Conservation (phyloP, 2,329 filamentous ascomycete genomes). For the Herpotrichia juniperi region DNA sequence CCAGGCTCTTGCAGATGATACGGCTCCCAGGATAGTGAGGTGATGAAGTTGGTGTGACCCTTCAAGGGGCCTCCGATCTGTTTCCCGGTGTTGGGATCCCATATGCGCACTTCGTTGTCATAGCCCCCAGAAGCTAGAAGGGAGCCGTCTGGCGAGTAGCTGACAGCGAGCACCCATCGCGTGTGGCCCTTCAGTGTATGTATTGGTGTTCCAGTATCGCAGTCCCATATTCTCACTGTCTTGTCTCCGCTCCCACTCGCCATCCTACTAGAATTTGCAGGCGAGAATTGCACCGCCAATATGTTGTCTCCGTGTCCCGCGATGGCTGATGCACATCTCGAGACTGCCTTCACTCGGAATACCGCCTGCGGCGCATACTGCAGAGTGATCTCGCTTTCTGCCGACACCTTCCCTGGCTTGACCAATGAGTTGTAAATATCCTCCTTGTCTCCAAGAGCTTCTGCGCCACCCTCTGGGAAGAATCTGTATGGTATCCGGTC, state of each 20-base stretch:
- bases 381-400: conserved; percentile 67
- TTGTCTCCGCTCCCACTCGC: conserved; percentile 91
- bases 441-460: conserved; percentile 53
- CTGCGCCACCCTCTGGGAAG: conserved; percentile 57
- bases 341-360: conserved; percentile 90
- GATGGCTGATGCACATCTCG: conserved; percentile 85
- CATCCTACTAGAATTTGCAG: conserved; percentile 74
- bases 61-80: conserved; percentile 73
- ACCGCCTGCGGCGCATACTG: conserved; percentile 84
- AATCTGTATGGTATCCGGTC: conserved; percentile 72
- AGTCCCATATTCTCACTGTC: conserved; percentile 92
- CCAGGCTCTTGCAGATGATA: conserved; percentile 80
- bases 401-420: conserved; percentile 52
- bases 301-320: conserved; percentile 93
- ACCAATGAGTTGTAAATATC: conserved; percentile 51
- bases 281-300: conserved; percentile 83
- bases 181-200: conserved; percentile 86
- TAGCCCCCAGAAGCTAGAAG: conserved; percentile 88
- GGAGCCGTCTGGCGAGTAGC: conserved; percentile 83
- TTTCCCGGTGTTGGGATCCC: conserved; percentile 84
- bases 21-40: conserved; percentile 88
- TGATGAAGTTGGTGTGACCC: conserved; percentile 90
- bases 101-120: conserved; percentile 89
- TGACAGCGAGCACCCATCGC: conserved; percentile 86
- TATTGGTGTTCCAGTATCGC: conserved; percentile 87